phyloP scores from a whole-genome alignment of 2,329 filamentous ascomycete species.

The Ascochyta rabiei region DNA sequence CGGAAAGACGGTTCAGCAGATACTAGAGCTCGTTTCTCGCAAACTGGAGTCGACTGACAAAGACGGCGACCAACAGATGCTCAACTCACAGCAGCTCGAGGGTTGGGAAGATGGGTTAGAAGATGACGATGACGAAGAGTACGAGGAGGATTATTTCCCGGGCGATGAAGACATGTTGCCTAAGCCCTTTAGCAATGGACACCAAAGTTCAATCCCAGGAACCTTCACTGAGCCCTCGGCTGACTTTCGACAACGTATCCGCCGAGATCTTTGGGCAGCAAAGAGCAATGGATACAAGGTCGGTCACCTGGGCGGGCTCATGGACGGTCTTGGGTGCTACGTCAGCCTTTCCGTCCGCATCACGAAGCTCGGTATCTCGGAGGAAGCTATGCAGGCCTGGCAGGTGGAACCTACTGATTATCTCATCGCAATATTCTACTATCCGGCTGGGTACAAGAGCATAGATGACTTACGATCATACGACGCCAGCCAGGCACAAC shows the following conservation, averaged over 20 bases:
- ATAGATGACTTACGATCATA: slow-evolving; percentile 60
- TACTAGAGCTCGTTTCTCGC: slow-evolving; percentile 55
- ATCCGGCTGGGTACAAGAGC: slow-evolving; percentile 65
- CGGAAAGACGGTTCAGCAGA: slow-evolving; percentile 55
- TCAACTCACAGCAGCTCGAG: slow-evolving; percentile 45
- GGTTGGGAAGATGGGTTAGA: slow-evolving; percentile 39
- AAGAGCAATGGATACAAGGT: slow-evolving; percentile 73
- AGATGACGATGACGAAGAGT: slow-evolving; percentile 42
- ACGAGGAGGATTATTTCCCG: slow-evolving; percentile 42
- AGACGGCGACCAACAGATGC: slow-evolving; percentile 53
- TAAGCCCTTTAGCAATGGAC: slow-evolving; percentile 25
- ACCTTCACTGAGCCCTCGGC: slow-evolving; percentile 30
- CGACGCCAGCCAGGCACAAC: slow-evolving; percentile 44
- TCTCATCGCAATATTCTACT: slow-evolving; percentile 73
- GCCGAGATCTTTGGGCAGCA: slow-evolving; percentile 65
- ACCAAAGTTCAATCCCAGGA: not conserved
- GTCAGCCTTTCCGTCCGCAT: slow-evolving; percentile 73
- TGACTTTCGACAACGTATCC: slow-evolving; percentile 52
- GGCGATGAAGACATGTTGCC: slow-evolving; percentile 49
- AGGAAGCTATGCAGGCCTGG: slow-evolving; percentile 80
- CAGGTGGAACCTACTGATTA: slow-evolving; percentile 70
- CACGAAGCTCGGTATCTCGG: slow-evolving; percentile 72
- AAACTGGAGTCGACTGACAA: slow-evolving; percentile 44
- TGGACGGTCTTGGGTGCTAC: slow-evolving; percentile 56
- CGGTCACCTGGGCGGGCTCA: slow-evolving; percentile 63